Percentiles rank a stretch among this genome's conserved stretches.
Evolutionary conservation across 805 yeast genomes (phyloP).

Genomic region (Zygotorulaspora danielsina): DNA sequence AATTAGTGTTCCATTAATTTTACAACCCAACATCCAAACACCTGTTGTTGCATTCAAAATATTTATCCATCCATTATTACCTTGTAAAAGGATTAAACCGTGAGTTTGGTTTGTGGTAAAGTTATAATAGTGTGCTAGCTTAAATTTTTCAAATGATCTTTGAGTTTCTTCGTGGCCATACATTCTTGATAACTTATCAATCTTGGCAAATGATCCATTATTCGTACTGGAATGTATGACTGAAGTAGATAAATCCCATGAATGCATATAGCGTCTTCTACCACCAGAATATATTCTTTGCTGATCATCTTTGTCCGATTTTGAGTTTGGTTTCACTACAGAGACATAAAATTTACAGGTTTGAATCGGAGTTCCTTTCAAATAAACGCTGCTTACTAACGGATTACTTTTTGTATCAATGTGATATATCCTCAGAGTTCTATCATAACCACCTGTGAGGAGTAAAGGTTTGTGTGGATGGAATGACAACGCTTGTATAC

Average conservation of each 20-base stretch:
- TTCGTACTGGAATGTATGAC: conserved; percentile 12
- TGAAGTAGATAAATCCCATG: conserved; percentile 80
- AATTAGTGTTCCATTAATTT: conserved; percentile 78
- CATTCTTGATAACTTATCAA: conserved; percentile 81
- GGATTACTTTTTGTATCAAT: conserved; percentile 83
- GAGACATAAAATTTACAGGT: conserved; percentile 47
- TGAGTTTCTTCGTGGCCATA: conserved; percentile 89
- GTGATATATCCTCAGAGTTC: conserved; percentile 80
- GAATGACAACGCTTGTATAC: conserved; percentile 80
- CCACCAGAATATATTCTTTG: conserved; percentile 74
- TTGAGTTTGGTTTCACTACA: conserved; percentile 10
- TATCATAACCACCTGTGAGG: conserved; percentile 89
- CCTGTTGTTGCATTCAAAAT: conserved; percentile 70
- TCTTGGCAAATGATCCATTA: conserved; percentile 34
- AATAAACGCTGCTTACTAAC: conserved; percentile 75
- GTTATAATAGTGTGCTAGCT: conserved; percentile 47
- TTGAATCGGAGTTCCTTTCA: conserved; percentile 75
- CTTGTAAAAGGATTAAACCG: conserved; percentile 73
- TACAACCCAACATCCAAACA: conserved; percentile 83
- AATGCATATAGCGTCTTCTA: conserved; percentile 84
- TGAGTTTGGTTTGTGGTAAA: conserved; percentile 34
- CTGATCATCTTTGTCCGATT: conserved; percentile 27
- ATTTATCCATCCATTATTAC: conserved; percentile 90
- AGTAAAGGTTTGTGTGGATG: conserved; percentile 75
- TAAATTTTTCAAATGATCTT: conserved; percentile 81